Conservation (phyloP, 108 stramenopile species). For the Poteriospumella lacustris region DNA sequence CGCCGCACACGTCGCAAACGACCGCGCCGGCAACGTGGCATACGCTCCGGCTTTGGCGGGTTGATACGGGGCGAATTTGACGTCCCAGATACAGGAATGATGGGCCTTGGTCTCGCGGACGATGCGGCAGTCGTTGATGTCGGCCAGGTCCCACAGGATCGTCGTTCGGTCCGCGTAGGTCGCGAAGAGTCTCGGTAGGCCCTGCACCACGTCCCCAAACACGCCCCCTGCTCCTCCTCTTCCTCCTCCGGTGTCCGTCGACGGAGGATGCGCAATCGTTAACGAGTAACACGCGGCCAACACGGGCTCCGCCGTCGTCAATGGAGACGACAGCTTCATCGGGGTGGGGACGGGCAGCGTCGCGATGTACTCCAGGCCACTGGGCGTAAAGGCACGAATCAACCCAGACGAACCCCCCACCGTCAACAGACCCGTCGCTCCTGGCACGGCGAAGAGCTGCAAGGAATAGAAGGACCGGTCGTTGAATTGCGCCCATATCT, state of each 20-base stretch:
- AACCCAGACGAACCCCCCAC: slow-evolving; percentile 15
- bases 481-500: not conserved
- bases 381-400: not conserved
- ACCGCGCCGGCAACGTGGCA: not conserved
- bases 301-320: no score
- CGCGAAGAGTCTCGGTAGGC: not conserved
- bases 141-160: slow-evolving; percentile 10
- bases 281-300: no score
- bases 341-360: not conserved
- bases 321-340: no score
- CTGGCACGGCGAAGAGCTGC: not conserved
- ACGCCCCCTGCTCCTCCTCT: no score
- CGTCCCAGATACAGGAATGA: slow-evolving; percentile 25
- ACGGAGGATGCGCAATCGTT: no score
- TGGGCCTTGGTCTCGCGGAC: not conserved
- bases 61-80: not conserved
- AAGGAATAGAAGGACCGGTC: not conserved
- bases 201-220: no score
- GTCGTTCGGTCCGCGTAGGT: slow-evolving; percentile 3
- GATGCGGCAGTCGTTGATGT: not conserved
- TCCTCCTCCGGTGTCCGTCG: no score
- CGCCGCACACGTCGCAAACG: slow-evolving; percentile 13
- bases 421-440: not conserved
- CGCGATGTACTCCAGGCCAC: slow-evolving; percentile 7
- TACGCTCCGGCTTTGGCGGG: not conserved